Conservation (phyloP, 2,329 filamentous ascomycete species). For the Chaetomium globosum region DNA sequence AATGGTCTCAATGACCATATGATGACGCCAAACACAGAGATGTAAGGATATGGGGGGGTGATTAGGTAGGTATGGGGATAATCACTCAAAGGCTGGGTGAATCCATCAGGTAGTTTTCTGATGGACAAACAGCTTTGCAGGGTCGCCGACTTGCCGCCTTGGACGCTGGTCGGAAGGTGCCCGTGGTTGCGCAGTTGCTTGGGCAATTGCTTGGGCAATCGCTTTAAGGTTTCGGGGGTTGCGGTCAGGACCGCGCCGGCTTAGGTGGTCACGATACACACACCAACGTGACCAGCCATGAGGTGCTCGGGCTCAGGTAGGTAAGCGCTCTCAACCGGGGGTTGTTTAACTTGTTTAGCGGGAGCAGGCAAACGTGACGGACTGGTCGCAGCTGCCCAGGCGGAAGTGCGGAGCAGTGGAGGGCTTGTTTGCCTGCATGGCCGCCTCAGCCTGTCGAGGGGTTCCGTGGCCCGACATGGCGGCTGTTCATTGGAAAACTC, state of each 20-base stretch:
- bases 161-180: not conserved
- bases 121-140: not conserved
- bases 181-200: not conserved
- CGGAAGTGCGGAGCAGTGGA: not conserved
- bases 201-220: not conserved
- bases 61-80: not conserved
- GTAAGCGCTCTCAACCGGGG: not conserved
- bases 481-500: conserved; percentile 1
- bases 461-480: not conserved
- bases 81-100: not conserved
- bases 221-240: not conserved
- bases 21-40: not conserved
- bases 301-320: not conserved
- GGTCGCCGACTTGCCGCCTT: not conserved
- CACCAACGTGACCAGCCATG: not conserved
- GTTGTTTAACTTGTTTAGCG: not conserved
- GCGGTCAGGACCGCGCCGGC: conserved; percentile 4
- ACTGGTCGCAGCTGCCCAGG: not conserved
- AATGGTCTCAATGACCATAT: not conserved
- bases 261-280: not conserved
- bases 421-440: conserved; percentile 1
- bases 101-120: not conserved
- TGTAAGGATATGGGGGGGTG: not conserved
- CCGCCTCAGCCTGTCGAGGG: not conserved
- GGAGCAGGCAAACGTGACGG: not conserved